phyloP scores from a whole-genome alignment of 2,329 filamentous ascomycete species.

The Laburnicola sp. region DNA sequence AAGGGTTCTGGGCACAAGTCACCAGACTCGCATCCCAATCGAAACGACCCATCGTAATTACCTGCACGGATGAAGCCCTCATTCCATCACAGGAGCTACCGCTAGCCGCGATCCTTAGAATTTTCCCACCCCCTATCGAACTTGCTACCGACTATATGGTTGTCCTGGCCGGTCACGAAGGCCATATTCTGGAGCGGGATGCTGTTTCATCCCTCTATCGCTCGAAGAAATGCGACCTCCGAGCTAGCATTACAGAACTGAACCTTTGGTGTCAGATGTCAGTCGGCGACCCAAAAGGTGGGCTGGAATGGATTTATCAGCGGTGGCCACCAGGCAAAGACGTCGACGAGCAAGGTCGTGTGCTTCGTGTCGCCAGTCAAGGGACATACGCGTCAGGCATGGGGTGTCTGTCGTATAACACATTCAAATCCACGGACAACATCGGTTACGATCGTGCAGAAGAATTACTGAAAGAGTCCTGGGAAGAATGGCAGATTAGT shows the following conservation, averaged over 20 bases:
- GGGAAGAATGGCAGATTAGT: slow-evolving; percentile 69
- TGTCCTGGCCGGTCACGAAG: slow-evolving; percentile 82
- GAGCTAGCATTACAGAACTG: slow-evolving; percentile 79
- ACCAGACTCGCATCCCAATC: slow-evolving; percentile 77
- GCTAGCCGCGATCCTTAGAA: slow-evolving; percentile 83
- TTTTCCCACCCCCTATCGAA: slow-evolving; percentile 66
- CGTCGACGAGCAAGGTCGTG: slow-evolving; percentile 66
- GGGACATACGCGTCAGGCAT: slow-evolving; percentile 77
- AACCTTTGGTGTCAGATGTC: slow-evolving; percentile 98
- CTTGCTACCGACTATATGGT: slow-evolving; percentile 79
- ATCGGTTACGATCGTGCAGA: slow-evolving; percentile 57
- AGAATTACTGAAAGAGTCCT: slow-evolving; percentile 66
- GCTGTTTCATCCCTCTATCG: slow-evolving; percentile 72
- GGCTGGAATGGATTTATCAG: slow-evolving; percentile 85
- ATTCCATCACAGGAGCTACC: slow-evolving; percentile 73
- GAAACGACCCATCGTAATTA: slow-evolving; percentile 90
- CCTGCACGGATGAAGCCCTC: slow-evolving; percentile 89
- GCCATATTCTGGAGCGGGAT: slow-evolving; percentile 72
- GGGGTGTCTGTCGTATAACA: slow-evolving; percentile 72
- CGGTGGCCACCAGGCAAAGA: slow-evolving; percentile 75
- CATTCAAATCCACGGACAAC: slow-evolving; percentile 46
- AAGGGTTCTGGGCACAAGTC: slow-evolving; percentile 88
- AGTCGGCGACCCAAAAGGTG: slow-evolving; percentile 83
- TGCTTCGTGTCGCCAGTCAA: slow-evolving; percentile 77
- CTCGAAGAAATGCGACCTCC: slow-evolving; percentile 70